These are phyloP conservation scores for Linaria vulgaris DNA, from an alignment of 257 asterid species.

Conservation along the genomic window DNA sequence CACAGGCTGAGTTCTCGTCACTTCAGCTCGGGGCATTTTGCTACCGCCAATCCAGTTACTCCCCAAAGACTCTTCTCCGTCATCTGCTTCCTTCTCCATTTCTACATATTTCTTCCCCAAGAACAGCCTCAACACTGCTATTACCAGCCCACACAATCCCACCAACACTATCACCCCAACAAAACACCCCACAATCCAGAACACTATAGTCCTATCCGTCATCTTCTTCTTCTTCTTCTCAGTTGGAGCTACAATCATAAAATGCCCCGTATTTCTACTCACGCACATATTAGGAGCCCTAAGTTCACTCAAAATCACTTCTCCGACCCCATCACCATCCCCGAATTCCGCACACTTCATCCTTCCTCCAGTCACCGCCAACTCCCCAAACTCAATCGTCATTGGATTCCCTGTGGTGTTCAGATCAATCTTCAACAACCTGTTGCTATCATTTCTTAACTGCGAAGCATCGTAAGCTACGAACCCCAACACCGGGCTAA, in stretches of 20 bases:
- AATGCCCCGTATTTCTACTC: slow-evolving; percentile 57
- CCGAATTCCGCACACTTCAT: slow-evolving; percentile 60
- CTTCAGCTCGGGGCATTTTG: slow-evolving; percentile 71
- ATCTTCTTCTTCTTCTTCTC: slow-evolving; percentile 32
- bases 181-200: slow-evolving; percentile 50
- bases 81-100: slow-evolving; percentile 61
- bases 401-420: slow-evolving; percentile 55
- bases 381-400: slow-evolving; percentile 37
- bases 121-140: slow-evolving; percentile 33
- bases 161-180: slow-evolving; percentile 50
- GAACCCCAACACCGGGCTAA: slow-evolving; percentile 67
- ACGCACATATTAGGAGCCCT: slow-evolving; percentile 40
- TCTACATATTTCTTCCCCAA: slow-evolving; percentile 39
- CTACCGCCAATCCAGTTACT: slow-evolving; percentile 53
- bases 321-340: slow-evolving; percentile 36
- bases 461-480: slow-evolving; percentile 57
- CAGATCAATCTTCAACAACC: slow-evolving; percentile 46
- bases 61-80: slow-evolving; percentile 62
- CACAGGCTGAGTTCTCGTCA: slow-evolving; percentile 65
- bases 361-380: slow-evolving; percentile 1
- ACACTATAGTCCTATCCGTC: no score
- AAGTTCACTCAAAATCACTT: slow-evolving; percentile 41
- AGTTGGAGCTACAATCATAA: slow-evolving; percentile 42
- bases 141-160: slow-evolving; percentile 36
- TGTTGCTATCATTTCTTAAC: slow-evolving; percentile 29